These are phyloP conservation scores for Trametes maxima DNA, from an alignment of 768 basidiomycete genomes.

Conservation along the genomic window DNA sequence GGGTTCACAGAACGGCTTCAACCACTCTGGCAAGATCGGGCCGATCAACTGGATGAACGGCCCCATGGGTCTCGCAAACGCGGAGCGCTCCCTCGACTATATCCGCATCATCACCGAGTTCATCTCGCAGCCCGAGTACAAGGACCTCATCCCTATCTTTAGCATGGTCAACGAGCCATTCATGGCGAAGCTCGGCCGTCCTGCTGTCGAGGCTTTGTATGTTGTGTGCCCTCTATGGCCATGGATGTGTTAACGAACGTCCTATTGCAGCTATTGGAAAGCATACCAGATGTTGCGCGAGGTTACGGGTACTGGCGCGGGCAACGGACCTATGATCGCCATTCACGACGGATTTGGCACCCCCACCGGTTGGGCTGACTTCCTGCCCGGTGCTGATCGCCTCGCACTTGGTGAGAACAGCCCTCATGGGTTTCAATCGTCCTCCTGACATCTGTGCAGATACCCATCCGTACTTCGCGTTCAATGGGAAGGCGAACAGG, in stretches of 20 bases:
- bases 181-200: conserved; percentile 52
- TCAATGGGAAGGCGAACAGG: conserved; percentile 34
- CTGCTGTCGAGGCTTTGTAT: conserved; percentile 61
- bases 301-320: conserved; percentile 74
- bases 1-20: conserved; percentile 75
- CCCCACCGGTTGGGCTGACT: conserved; percentile 42
- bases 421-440: neutral
- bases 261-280: conserved; percentile 50
- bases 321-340: conserved; percentile 57
- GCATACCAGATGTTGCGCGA: conserved; percentile 65
- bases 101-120: conserved; percentile 79
- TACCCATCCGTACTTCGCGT: conserved; percentile 51
- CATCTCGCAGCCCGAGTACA: conserved; percentile 74
- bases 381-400: conserved; percentile 42
- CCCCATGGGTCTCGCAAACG: conserved; percentile 87
- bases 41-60: conserved; percentile 63
- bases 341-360: conserved; percentile 59
- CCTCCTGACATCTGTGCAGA: conserved; percentile 14
- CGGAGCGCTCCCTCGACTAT: conserved; percentile 74
- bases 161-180: conserved; percentile 69
- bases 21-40: conserved; percentile 63
- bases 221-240: conserved; percentile 20
- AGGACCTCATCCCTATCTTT: conserved; percentile 59
- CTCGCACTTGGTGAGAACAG: conserved; percentile 43
- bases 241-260: neutral